Base-by-base conservation (phyloP, 306 rosid species). In the Castanea mollissima region DNA sequence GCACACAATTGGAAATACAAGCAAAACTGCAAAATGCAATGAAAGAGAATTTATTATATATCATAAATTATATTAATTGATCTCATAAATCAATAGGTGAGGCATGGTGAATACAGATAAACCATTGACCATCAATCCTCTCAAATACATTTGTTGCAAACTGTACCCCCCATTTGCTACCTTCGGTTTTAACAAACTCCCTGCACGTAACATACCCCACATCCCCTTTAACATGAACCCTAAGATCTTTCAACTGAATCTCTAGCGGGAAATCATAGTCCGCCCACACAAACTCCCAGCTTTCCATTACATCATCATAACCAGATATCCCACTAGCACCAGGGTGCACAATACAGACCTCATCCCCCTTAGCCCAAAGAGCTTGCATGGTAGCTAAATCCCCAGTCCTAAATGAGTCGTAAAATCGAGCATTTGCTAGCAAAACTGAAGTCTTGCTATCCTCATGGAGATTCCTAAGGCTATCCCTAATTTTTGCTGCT, bases 281-380 rank as follows among this genome's bases (percentile, higher is more conserved):
- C 2, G 94, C 98, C 99, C 97, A 95, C 32, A 95, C 92, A 20
- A 82, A 87, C 71, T 95, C 88, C 99, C 97, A 95, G 86, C 99
- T 95, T 81, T 92, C 92, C 69, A 90, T 82, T 77, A 95, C 97
- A 74, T 95, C 94, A 12, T 91, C 92, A 41, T 90, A 87, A 44
- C 99, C 98, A 8, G 90, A 86, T 73, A 95, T 92, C 55, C 98
- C 99, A 58, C 86, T 84, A 19, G 85, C 73, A 35, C 99, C 97
- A 0, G 99, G 99, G 83, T 92, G 98, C 6, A 91, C 97, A 59
- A 97, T 90, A 77, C 97, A 92, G 55, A 88, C 93, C 75, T 89
- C 88, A 3, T 91, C 84, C 49, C 78, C 83, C 80, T 79, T 84
- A 15, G 96, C 91, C 99, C 99, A 95, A 14, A 92, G 88, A 71